A percentile compares a stretch with the other conserved stretches of the same genome.
These are phyloP conservation scores for Phytomonas sp. DNA, from an alignment of 208 protist species.

Conservation along the genomic window DNA sequence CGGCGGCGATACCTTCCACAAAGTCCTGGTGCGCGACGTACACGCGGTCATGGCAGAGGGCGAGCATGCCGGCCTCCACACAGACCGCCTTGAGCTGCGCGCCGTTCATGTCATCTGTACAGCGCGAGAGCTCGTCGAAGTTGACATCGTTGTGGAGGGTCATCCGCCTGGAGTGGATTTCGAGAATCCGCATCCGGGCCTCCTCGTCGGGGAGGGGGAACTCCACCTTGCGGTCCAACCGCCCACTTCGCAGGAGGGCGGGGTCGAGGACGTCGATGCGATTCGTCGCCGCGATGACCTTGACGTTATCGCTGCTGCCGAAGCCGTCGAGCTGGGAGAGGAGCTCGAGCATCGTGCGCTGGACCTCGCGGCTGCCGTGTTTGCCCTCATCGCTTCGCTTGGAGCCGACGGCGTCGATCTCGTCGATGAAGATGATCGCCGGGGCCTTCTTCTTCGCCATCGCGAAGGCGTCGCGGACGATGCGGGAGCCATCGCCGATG, in stretches of 20 bases:
- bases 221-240: constrained; percentile 99
- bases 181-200: constrained; percentile 95
- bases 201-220: constrained; percentile 99
- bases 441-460: constrained; percentile 99
- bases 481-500: constrained; percentile 97
- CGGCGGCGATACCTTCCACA: constrained; percentile 96
- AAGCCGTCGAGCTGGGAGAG: constrained; percentile 99
- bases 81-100: constrained; percentile 99
- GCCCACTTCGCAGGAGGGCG: constrained; percentile 98
- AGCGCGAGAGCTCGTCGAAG: constrained; percentile 98
- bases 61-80: constrained; percentile 99
- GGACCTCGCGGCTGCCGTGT: constrained; percentile 97
- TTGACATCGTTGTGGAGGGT: constrained; percentile 94
- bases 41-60: constrained; percentile 91
- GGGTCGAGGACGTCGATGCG: constrained; percentile 99
- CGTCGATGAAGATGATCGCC: constrained; percentile 99
- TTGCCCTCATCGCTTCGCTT: constrained; percentile 97
- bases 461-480: constrained; percentile 99
- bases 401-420: constrained; percentile 99
- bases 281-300: constrained; percentile 99
- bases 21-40: constrained; percentile 98
- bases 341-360: constrained; percentile 99
- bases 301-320: constrained; percentile 94
- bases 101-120: constrained; percentile 99
- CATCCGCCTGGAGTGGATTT: constrained; percentile 99